These are phyloP conservation scores for Smallanthus sonchifolius DNA, from an alignment of 129 eudicot genomes.

Conservation along the genomic window DNA sequence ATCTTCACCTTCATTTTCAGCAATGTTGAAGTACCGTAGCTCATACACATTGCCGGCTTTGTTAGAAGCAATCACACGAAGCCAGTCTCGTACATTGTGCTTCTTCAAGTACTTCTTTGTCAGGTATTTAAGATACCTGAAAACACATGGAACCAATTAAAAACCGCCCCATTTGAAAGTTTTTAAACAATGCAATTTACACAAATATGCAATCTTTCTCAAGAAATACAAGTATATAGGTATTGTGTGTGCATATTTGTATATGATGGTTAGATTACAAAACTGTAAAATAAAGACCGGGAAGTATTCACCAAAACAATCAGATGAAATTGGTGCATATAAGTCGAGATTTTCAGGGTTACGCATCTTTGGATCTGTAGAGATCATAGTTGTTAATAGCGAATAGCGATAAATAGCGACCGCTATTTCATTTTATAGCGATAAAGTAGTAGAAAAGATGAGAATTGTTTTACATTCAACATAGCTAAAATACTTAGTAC, in stretches of 20 bases:
- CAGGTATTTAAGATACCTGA: conserved; percentile 29
- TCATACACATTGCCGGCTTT: conserved; percentile 33
- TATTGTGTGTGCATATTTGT: background rate
- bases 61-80: conserved; percentile 35
- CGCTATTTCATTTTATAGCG: no score
- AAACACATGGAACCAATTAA: background rate
- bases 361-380: background rate
- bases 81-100: conserved; percentile 36
- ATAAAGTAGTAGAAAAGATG: no score
- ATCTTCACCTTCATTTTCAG: conserved; percentile 41
- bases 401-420: no score
- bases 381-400: no score
- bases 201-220: no score
- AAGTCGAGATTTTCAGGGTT: background rate
- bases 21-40: conserved; percentile 33
- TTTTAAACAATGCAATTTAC: background rate
- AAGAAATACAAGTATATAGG: background rate
- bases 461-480: no score
- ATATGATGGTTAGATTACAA: background rate
- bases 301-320: background rate
- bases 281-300: background rate
- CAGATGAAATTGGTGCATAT: background rate
- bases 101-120: conserved; percentile 38
- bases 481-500: no score
- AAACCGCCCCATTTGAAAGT: background rate